Conservation (phyloP, 495 filamentous ascomycete species). For the Emericellopsis terricola region DNA sequence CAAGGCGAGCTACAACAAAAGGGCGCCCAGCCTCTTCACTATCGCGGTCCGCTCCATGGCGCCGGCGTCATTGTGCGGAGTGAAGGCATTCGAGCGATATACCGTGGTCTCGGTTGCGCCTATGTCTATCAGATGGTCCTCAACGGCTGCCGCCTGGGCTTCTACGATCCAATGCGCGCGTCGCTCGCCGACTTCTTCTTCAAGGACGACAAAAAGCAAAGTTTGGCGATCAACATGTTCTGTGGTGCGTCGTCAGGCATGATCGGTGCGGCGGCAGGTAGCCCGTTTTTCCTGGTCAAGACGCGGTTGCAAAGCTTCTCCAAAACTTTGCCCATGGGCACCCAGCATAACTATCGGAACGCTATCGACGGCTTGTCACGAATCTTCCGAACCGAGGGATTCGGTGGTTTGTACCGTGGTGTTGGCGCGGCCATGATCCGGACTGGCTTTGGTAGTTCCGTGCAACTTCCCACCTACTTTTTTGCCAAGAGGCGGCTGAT, state of each 20-base stretch:
- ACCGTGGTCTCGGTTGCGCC: conserved; percentile 78
- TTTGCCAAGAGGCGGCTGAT: conserved; percentile 81
- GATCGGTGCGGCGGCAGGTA: conserved; percentile 75
- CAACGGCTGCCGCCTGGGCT: conserved; percentile 90
- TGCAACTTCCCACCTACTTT: conserved; percentile 96
- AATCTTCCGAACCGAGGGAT: conserved; percentile 62
- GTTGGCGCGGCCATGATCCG: conserved; percentile 91
- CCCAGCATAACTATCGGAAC: conserved; percentile 83
- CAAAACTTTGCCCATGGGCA: conserved; percentile 86
- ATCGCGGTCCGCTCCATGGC: conserved; percentile 84
- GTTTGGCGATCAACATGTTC: conserved; percentile 79
- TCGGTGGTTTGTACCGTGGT: conserved; percentile 71
- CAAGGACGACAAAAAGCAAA: conserved; percentile 55
- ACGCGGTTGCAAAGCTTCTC: conserved; percentile 90
- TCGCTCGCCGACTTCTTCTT: conserved; percentile 45
- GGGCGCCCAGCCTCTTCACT: conserved; percentile 63
- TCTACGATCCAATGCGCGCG: conserved; percentile 87
- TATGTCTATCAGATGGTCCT: conserved; percentile 96
- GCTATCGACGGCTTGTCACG: conserved; percentile 63
- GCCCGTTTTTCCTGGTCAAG: conserved; percentile 97
- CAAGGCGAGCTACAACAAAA: conserved; percentile 91
- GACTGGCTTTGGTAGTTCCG: conserved; percentile 86
- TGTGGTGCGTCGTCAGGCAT: conserved; percentile 76
- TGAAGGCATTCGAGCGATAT: conserved; percentile 71
- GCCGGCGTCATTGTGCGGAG: conserved; percentile 81